Conservation (phyloP, 1,284 basidiomycete species). For the Cutaneotrichosporon sp. region DNA sequence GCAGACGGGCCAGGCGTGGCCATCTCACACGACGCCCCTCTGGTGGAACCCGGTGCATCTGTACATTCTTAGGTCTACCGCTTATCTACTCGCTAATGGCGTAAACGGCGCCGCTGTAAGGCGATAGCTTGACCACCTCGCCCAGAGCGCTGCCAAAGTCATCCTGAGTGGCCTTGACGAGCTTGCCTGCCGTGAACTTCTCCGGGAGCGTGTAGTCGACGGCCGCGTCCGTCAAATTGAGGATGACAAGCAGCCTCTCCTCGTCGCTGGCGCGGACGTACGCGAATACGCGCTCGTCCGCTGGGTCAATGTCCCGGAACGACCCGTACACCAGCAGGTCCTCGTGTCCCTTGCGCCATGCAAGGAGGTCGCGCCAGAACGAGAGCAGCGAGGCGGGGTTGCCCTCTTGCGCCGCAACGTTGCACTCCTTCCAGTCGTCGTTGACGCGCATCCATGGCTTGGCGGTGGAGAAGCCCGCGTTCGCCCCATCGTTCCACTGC, state of each 20-base stretch:
- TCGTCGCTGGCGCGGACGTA: slow-evolving; percentile 55
- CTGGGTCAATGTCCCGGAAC: slow-evolving; percentile 58
- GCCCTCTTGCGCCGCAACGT: slow-evolving; percentile 59
- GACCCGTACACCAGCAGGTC: slow-evolving; percentile 62
- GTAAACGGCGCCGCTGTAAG: slow-evolving; percentile 7
- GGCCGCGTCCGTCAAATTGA: slow-evolving; percentile 57
- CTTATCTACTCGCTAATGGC: not conserved
- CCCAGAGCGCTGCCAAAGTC: not conserved
- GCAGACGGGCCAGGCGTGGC: too few relatives aligned
- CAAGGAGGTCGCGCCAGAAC: slow-evolving; percentile 64
- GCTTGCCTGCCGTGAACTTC: slow-evolving; percentile 1
- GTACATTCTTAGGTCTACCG: not conserved
- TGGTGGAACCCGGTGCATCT: too few relatives aligned
- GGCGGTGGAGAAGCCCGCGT: slow-evolving; percentile 65
- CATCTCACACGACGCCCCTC: too few relatives aligned
- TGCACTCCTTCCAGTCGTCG: slow-evolving; percentile 67
- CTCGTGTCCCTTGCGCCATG: slow-evolving; percentile 62
- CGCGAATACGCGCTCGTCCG: slow-evolving; percentile 61
- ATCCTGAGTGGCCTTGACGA: not conserved
- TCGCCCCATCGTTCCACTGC: slow-evolving; percentile 59
- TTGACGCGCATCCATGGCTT: slow-evolving; percentile 76
- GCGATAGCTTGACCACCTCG: not conserved
- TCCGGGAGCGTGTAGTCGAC: slow-evolving; percentile 12
- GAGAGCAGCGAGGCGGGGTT: slow-evolving; percentile 60
- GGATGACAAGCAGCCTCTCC: slow-evolving; percentile 56